Base-by-base conservation (phyloP, 2,329 filamentous ascomycete genomes). In the Elsinoe necatrix region DNA sequence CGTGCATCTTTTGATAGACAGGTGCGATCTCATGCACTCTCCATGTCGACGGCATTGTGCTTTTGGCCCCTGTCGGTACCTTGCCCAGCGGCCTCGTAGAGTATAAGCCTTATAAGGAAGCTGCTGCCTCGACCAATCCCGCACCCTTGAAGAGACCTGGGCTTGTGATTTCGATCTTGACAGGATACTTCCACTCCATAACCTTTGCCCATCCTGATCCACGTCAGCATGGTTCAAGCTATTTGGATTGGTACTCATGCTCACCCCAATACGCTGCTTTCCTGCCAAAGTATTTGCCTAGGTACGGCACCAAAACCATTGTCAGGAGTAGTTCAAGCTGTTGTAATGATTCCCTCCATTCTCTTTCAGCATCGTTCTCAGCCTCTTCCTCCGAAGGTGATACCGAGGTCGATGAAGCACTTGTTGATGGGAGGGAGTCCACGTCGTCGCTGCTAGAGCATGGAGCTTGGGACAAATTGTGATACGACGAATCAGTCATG, bases 191-290 rank as follows among this genome's bases (percentile, higher is more conserved):
- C 91, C 90, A 97, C 70, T 89, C 83, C 91, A 96, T 96, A 69
- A 90, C 95, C 66, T 86, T 84, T 20, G 85, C 86, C 91, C 92
- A 96, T 63, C 89, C 91, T 95, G 64, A 42, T n/a, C 0, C 7
- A 31, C 41, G 8, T 68, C 57, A 69, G 68, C 56, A 58, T 29
- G 3, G 41, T 34, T 29, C 42, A 31, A n/a, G 7, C 14, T 21
- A 11, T 9, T 4, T 2, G 16, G 4, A 43, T 31, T 20, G 14
- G 37, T n/a, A 42, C 12, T 16, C 4, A 11, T 21, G 77, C 86
- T 70, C 79, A 96, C 92, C 89, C 89, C 90, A 96, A 69, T 95
- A 96, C 59, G 92, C 92, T 75, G 91, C 95, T 72, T 89, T 95
- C 70, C 93, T 81, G 45, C 93, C 93, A 71, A 96, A 83, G 73